Evolutionary conservation across 257 asterid genomes (phyloP).

Genomic region (Scutellaria baicalensis): DNA sequence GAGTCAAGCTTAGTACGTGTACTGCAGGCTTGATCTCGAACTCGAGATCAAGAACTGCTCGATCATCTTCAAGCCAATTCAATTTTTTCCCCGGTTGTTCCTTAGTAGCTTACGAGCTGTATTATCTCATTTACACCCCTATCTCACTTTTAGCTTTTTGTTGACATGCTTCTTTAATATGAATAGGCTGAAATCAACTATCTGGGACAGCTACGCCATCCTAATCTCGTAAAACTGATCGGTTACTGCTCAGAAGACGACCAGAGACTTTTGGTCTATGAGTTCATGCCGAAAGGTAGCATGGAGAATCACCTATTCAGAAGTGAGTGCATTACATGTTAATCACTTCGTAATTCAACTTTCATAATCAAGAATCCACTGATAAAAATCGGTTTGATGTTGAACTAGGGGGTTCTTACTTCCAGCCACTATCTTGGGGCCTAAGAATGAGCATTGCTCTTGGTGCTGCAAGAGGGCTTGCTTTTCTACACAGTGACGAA

Average conservation of each 20-base stretch:
- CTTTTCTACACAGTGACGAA: constrained; percentile 65
- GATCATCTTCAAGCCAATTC: too few relatives aligned
- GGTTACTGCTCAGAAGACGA: constrained; percentile 71
- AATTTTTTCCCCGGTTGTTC: too few relatives aligned
- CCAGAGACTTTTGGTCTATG: constrained; percentile 61
- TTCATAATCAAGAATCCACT: background rate
- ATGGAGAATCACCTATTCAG: constrained; percentile 68
- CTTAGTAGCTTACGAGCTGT: too few relatives aligned
- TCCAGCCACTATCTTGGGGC: constrained; percentile 73
- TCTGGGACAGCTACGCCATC: constrained; percentile 62
- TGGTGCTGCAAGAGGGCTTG: constrained; percentile 76
- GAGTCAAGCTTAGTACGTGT: too few relatives aligned
- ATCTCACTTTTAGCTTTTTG: background rate
- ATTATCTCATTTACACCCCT: too few relatives aligned
- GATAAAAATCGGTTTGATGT: background rate
- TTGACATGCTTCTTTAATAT: constrained; percentile 1
- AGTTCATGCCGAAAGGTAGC: constrained; percentile 77
- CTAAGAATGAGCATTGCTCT: constrained; percentile 64
- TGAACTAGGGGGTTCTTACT: constrained; percentile 59
- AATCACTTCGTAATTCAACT: background rate
- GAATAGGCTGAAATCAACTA: constrained; percentile 62
- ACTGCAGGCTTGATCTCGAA: too few relatives aligned
- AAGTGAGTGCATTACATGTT: constrained; percentile 35
- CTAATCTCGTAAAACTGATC: constrained; percentile 63
- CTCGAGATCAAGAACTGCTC: too few relatives aligned